Evolutionary conservation across 106 monocot species (phyloP).

Genomic region (Cymbidium sinense): DNA sequence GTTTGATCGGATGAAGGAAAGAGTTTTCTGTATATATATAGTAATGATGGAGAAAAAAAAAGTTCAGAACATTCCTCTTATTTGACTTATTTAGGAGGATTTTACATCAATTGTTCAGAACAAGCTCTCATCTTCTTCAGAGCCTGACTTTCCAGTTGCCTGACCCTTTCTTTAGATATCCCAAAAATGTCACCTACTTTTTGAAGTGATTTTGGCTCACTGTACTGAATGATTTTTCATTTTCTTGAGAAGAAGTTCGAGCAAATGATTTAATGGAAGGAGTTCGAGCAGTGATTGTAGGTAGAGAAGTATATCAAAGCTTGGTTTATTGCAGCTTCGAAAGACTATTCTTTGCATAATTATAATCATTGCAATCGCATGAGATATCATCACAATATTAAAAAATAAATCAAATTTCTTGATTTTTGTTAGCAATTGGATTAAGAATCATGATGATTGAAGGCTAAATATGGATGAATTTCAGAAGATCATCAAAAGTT

Average conservation of each 20-base stretch:
- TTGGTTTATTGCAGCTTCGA: background rate
- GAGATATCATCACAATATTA: background rate
- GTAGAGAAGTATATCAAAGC: no score
- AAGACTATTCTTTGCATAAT: background rate
- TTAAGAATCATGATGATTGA: background rate
- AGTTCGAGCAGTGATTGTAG: no score
- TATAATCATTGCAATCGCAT: background rate
- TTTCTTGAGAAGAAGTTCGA: no score
- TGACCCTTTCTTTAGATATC: conserved; percentile 70
- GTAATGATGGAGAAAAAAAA: no score
- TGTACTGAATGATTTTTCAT: conserved; percentile 12
- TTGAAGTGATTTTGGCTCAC: conserved; percentile 45
- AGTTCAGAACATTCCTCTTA: no score
- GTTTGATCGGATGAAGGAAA: no score
- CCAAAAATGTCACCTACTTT: conserved; percentile 68
- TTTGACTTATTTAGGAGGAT: no score
- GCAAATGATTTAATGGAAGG: no score
- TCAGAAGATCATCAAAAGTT: background rate
- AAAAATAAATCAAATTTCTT: background rate
- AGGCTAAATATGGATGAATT: background rate
- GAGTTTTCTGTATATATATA: no score
- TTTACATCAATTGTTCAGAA: no score
- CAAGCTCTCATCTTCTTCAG: conserved; percentile 55
- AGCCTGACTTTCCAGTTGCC: conserved; percentile 74
- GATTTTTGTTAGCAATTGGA: background rate